phyloP scores from a whole-genome alignment of 1,139 yeast genomes.

The Geotrichum aggregatum region DNA sequence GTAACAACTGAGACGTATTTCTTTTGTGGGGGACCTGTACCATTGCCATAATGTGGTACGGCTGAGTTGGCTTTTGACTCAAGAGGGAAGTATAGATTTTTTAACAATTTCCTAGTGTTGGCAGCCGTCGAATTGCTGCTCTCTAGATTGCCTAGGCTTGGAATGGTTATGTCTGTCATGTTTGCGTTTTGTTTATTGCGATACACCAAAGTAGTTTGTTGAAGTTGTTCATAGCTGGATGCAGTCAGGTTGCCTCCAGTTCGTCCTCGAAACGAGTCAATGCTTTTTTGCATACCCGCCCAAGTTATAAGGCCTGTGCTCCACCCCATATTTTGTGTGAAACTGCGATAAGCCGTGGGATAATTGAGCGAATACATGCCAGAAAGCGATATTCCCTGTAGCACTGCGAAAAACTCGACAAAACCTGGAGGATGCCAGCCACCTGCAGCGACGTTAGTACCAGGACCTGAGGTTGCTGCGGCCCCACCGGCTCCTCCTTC shows the following conservation, averaged over 20 bases:
- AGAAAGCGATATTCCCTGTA: constrained; percentile 36
- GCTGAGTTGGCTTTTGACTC: neutral
- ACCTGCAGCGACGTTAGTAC: constrained; percentile 24
- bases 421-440: constrained; percentile 33
- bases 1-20: constrained; percentile 29
- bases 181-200: constrained; percentile 23
- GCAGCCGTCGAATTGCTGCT: neutral
- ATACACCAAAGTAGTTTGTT: constrained; percentile 30
- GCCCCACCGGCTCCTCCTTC: constrained; percentile 16
- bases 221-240: constrained; percentile 25
- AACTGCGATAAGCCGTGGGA: constrained; percentile 35
- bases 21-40: constrained; percentile 4
- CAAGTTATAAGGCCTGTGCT: constrained; percentile 35
- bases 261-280: constrained; percentile 32
- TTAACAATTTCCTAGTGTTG: neutral
- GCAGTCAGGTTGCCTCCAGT: constrained; percentile 36
- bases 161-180: constrained; percentile 3
- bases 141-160: neutral
- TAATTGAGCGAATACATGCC: constrained; percentile 38
- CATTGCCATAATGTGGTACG: neutral
- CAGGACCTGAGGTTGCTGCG: constrained; percentile 19
- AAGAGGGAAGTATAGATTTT: neutral
- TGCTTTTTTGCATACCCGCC: constrained; percentile 34
- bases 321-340: constrained; percentile 38
- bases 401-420: constrained; percentile 27